Base-by-base conservation (phyloP, 1,284 basidiomycete species). In the Fomes fomentarius region DNA sequence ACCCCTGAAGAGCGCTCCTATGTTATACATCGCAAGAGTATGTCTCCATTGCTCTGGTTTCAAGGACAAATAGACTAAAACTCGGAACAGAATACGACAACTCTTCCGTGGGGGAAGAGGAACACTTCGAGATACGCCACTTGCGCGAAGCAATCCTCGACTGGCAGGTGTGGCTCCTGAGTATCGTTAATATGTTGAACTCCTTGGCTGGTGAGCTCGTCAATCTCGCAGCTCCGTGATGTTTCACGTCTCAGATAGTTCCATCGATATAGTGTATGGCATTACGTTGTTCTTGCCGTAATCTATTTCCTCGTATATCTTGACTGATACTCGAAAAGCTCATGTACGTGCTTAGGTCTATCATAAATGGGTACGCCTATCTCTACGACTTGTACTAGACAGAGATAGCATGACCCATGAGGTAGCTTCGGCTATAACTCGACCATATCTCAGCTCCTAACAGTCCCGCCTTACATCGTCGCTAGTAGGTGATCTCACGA, bases 141-240 rank as follows among this genome's bases (percentile, higher is more conserved):
- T 62, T 89, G 22, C 69, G 73, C 66, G 73, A 77, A 17, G 83
- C 84, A 0, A 62, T 89, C 22, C 63, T 62, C 0, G 85, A 88
- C 61, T 90, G 87, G 87, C 87, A 90, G 69, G 75, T 83, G 11
- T 85, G 79, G 75, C 46, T 83, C 3, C 80, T 83, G 49, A 78
- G 83, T n/a, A 61, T 84, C 45, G 74, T 85, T 14, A 87, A 83
- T 63, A 77, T 87, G 70, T 82, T 83, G 0, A 69, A 89, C 40
- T 68, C 84, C 41, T 75, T 69, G 2, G 85, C 87, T 33, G 64
- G 86, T 88, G 64, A 65, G 84, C 75, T 8, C 4, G 24, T 28
- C 9, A 17, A 3, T 14, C 22, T 14, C 1, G 25, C 1, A 6
- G 12, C 3, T 26, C n/a, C 28, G 14, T 4, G 28, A 24, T 19